Evolutionary conservation across 805 yeast genomes (phyloP).

Genomic region (Candida odintsovae): DNA sequence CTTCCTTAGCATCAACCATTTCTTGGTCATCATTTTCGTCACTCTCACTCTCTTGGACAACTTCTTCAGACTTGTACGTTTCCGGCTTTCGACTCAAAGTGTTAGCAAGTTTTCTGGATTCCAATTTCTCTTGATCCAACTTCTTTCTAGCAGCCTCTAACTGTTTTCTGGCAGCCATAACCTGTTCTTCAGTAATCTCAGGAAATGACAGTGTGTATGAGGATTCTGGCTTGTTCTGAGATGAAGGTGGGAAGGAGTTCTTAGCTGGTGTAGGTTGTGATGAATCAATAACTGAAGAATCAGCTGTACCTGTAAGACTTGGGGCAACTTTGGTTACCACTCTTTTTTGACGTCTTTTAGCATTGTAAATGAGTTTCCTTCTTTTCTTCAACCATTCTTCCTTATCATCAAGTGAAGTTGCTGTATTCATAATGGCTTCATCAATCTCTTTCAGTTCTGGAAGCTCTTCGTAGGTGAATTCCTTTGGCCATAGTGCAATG

Average conservation of each 20-base stretch:
- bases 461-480: conserved; percentile 5
- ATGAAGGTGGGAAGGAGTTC: background rate
- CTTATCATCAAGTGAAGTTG: background rate
- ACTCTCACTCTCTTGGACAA: background rate
- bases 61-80: background rate
- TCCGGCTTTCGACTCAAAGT: background rate
- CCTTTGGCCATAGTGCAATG: background rate
- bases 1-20: background rate
- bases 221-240: background rate
- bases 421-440: background rate
- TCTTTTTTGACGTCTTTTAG: conserved; percentile 7
- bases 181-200: background rate
- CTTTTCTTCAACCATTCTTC: conserved; percentile 2
- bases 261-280: background rate
- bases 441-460: conserved; percentile 6
- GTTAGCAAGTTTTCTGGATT: background rate
- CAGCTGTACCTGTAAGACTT: background rate
- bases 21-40: background rate
- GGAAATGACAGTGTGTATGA: background rate
- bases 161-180: background rate
- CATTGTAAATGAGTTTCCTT: conserved; percentile 6
- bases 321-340: background rate
- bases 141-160: conserved; percentile 7
- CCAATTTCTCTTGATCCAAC: conserved; percentile 1
- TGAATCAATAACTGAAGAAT: background rate